phyloP scores from a whole-genome alignment of 768 basidiomycete species.

The Ephemerocybe angulata region DNA sequence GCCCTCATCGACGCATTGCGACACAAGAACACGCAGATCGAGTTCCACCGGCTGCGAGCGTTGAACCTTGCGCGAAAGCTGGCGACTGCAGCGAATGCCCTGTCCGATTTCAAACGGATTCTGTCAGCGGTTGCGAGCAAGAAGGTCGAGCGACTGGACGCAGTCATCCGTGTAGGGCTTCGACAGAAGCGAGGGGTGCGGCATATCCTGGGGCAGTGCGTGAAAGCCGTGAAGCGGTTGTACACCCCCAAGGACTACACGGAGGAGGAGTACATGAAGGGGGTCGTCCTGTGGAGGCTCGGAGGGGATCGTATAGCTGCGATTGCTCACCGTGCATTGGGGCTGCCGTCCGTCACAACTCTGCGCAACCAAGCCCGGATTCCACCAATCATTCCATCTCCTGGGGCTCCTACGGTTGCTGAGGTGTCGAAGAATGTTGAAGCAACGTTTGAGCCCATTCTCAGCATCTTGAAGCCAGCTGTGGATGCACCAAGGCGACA shows the following conservation, averaged over 20 bases:
- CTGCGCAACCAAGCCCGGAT: background rate
- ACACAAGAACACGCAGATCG: background rate
- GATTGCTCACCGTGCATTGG: constrained; percentile 18
- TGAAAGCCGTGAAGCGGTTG: constrained; percentile 12
- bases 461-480: background rate
- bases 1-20: background rate
- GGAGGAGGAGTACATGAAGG: constrained; percentile 19
- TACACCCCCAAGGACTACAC: constrained; percentile 22
- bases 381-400: constrained; percentile 13
- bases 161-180: constrained; percentile 16
- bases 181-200: constrained; percentile 11
- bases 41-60: background rate
- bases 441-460: background rate
- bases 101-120: background rate
- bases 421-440: constrained; percentile 10
- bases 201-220: constrained; percentile 2
- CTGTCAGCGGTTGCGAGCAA: background rate
- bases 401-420: constrained; percentile 5
- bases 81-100: too few relatives aligned
- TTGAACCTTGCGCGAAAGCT: background rate
- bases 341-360: constrained; percentile 14
- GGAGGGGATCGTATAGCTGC: constrained; percentile 19
- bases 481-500: too few relatives aligned
- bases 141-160: background rate
- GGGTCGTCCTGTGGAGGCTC: constrained; percentile 19